Evolutionary conservation across 352 stramenopile species (phyloP), one percentile per base, ranked within the genome.

Genomic region (Pythium brachiatum): DNA sequence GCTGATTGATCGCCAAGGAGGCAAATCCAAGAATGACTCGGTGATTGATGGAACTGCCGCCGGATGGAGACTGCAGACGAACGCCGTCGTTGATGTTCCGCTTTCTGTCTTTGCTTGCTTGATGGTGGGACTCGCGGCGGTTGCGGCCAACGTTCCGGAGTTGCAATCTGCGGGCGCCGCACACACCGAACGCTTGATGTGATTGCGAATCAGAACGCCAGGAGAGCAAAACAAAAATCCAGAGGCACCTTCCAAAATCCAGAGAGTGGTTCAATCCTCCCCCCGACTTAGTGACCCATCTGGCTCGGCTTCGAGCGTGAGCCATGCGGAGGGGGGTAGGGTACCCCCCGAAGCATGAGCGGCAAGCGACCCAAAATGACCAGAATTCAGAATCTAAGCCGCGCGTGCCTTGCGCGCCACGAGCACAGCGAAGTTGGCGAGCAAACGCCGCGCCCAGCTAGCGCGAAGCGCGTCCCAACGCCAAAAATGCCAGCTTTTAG

Each of bases 311-410:
- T 25, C 6, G 41, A 48, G 44, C 44, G 43, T 50, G 43, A 50
- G 43, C 43, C 43, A 50, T 50, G 43, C 43, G 43, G 43, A 50
- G 43, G 43, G 43, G 43, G 43, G 43, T 20, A 50, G 43, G 43
- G 43, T 50, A 50, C 43, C 43, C 43, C 43, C 43, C 43, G 43
- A 7, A 50, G 43, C 43, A 50, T 50, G 43, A 50, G 43, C 43
- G 43, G 43, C 43, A 50, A 50, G 43, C 43, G 43, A 50, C 43
- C 43, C 43, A 50, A 7, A 20, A 6, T 11, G 21, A 50, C 43
- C 21, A n/a, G 43, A 50, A 50, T 50, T 50, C 43, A 50, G 7
- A 11, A 50, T 50, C 43, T 38, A 38, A 38, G 13, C 7, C 32
- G 32, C 32, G 32, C 32, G 7, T 38, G 32, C n/a, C n/a, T n/a